A percentile compares a stretch with the other conserved stretches of the same genome.
Conservation (phyloP, 306 rosid species). For the Lathyrus oleraceus region DNA sequence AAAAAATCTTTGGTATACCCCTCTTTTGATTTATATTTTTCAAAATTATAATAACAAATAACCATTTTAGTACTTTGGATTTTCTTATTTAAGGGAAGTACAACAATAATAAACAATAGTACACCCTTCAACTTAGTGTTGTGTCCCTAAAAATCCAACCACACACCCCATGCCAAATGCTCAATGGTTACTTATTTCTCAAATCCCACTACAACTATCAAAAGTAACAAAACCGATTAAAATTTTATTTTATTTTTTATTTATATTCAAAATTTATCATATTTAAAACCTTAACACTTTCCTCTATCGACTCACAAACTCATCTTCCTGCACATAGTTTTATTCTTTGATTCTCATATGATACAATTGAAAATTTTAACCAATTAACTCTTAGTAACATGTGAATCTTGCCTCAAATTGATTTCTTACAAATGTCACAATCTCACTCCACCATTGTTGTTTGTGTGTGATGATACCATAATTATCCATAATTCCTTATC, state of each 20-base stretch:
- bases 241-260: too few species aligned
- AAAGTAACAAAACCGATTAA: too few species aligned
- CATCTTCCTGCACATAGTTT: too few species aligned
- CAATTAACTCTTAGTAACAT: neutral
- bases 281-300: too few species aligned
- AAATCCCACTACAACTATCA: too few species aligned
- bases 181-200: neutral
- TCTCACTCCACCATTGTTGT: neutral
- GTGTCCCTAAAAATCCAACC: slow-evolving; percentile 27
- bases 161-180: neutral
- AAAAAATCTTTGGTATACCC: neutral
- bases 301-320: too few species aligned
- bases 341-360: too few species aligned
- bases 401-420: neutral
- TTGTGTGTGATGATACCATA: neutral
- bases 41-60: neutral
- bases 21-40: neutral
- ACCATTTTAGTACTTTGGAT: slow-evolving; percentile 3
- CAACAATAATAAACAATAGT: neutral
- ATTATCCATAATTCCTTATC: slow-evolving; percentile 39
- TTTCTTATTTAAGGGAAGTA: slow-evolving; percentile 14
- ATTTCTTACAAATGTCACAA: slow-evolving; percentile 25
- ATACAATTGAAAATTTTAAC: too few species aligned
- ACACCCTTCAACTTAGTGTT: neutral
- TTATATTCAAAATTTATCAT: too few species aligned